Conservation (phyloP, 192 early-diverging fungal genomes). For the Kickxella alabastrina region DNA sequence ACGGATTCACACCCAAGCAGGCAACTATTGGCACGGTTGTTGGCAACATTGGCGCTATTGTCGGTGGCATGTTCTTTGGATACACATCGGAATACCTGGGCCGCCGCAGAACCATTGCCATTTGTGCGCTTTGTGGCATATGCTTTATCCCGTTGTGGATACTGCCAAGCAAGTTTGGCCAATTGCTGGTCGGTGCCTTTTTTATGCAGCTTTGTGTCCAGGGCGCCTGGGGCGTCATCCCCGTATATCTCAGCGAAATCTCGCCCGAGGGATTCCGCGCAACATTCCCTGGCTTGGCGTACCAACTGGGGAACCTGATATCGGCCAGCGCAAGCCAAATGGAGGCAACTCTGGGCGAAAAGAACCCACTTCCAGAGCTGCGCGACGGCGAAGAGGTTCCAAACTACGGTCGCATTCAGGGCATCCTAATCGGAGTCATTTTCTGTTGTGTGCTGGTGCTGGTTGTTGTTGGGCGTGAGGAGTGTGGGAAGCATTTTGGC, state of each 20-base stretch:
- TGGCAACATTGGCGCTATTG: conserved; percentile 63
- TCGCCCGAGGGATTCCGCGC: conserved; percentile 64
- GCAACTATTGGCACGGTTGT: conserved; percentile 60
- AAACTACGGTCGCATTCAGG: conserved; percentile 55
- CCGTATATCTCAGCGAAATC: conserved; percentile 65
- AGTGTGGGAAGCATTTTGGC: conserved; percentile 53
- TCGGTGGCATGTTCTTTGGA: conserved; percentile 64
- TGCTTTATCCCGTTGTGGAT: conserved; percentile 69
- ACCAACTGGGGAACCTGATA: conserved; percentile 73
- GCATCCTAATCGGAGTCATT: conserved; percentile 57
- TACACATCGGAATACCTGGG: conserved; percentile 68
- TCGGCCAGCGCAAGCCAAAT: conserved; percentile 56
- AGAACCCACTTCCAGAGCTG: conserved; percentile 48
- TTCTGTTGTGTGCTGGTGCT: conserved; percentile 43
- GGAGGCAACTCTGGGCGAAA: conserved; percentile 55
- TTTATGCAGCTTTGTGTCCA: conserved; percentile 49
- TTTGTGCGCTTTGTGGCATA: conserved; percentile 51
- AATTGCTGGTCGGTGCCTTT: conserved; percentile 43
- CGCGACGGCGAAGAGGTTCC: conserved; percentile 44
- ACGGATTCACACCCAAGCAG: conserved; percentile 52
- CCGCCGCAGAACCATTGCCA: conserved; percentile 56
- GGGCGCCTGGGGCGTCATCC: conserved; percentile 61
- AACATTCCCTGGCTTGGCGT: conserved; percentile 67
- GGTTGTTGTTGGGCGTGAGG: conserved; percentile 56
- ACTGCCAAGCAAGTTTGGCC: conserved; percentile 35